Conservation (phyloP, 257 asterid species). For the Rhazya stricta region DNA sequence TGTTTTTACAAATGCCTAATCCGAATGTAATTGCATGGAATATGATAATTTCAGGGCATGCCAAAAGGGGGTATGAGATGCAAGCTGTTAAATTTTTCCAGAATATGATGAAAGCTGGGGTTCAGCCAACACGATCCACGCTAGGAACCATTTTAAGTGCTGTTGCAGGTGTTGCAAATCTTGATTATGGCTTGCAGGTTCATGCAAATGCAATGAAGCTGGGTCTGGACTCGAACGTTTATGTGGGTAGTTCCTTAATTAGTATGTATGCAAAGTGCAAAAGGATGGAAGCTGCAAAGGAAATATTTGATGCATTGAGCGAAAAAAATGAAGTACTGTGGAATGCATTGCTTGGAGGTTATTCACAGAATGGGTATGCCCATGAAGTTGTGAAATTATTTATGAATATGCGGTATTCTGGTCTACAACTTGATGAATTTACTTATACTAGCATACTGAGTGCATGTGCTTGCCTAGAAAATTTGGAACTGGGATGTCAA, state of each 20-base stretch:
- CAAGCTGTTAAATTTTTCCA: constrained; percentile 53
- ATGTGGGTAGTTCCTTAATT: constrained; percentile 80
- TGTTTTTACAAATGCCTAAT: constrained; percentile 51
- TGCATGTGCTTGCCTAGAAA: constrained; percentile 64
- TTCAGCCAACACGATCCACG: constrained; percentile 73
- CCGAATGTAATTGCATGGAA: constrained; percentile 81
- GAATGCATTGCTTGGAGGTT: constrained; percentile 84
- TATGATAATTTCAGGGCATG: constrained; percentile 83
- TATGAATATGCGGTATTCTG: constrained; percentile 41
- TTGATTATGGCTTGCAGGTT: constrained; percentile 63
- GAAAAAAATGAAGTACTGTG: constrained; percentile 73
- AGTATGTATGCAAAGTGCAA: constrained; percentile 87
- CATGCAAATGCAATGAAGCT: constrained; percentile 71
- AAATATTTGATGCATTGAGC: constrained; percentile 48
- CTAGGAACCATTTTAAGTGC: constrained; percentile 83
- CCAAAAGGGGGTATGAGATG: constrained; percentile 53
- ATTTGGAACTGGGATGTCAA: constrained; percentile 51
- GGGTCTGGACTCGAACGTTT: constrained; percentile 71
- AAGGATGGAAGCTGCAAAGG: constrained; percentile 57
- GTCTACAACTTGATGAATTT: constrained; percentile 63
- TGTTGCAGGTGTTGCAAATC: constrained; percentile 46
- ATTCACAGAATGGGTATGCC: constrained; percentile 66
- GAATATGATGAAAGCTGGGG: constrained; percentile 51
- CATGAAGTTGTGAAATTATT: constrained; percentile 53
- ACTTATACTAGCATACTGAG: constrained; percentile 86